phyloP scores from a whole-genome alignment of 257 asterid species.

The Buddleja alternifolia region DNA sequence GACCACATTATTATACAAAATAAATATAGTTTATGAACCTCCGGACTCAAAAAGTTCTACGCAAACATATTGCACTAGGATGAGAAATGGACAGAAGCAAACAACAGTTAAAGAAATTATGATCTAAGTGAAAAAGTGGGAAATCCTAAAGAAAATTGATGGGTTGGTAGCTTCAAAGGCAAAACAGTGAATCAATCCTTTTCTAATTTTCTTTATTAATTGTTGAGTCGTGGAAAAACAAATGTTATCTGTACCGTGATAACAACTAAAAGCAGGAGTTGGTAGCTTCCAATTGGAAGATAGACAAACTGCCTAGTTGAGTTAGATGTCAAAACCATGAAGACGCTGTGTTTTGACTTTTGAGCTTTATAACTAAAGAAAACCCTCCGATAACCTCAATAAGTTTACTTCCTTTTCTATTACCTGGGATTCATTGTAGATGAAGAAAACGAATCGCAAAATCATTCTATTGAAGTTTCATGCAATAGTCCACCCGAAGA shows the following conservation, averaged over 20 bases:
- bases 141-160: neutral
- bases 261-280: neutral
- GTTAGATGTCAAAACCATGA: neutral
- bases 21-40: neutral
- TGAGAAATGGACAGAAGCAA: neutral
- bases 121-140: neutral
- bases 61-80: neutral
- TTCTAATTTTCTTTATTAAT: neutral
- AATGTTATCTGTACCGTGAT: neutral
- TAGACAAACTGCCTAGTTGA: neutral
- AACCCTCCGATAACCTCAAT: neutral
- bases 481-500: neutral
- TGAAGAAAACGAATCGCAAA: slow-evolving; percentile 4
- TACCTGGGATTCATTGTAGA: neutral
- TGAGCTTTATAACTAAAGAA: neutral
- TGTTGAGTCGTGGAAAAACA: neutral
- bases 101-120: neutral
- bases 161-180: neutral
- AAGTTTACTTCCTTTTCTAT: slow-evolving; percentile 4
- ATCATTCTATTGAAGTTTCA: neutral
- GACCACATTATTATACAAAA: neutral
- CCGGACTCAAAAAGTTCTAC: neutral
- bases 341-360: neutral
- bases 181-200: neutral
- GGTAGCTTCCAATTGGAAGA: neutral